A percentile compares a stretch with the other conserved stretches of the same genome.
Evolutionary conservation across 768 basidiomycete genomes (phyloP).

Genomic region (Tulasnella sp.): DNA sequence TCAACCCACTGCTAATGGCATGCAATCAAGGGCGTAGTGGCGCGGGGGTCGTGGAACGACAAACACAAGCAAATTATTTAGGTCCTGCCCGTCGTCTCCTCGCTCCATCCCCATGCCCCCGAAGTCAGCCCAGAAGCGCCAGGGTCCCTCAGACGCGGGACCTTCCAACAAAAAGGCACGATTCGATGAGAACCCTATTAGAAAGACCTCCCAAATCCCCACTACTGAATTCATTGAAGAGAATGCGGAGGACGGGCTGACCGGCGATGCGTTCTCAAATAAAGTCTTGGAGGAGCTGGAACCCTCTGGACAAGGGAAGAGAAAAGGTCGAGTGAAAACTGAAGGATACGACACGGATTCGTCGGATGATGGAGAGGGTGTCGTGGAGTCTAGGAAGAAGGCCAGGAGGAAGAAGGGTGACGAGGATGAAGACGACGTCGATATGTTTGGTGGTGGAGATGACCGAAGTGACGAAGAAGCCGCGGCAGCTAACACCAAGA

Average conservation of each 20-base stretch:
- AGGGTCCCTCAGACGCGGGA: neutral
- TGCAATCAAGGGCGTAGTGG: too few relatives aligned
- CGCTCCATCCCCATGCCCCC: neutral
- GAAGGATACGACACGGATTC: conserved; percentile 94
- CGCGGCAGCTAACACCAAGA: conserved; percentile 43
- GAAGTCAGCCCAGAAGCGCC: conserved; percentile 1
- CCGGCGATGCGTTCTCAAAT: conserved; percentile 15
- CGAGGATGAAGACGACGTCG: conserved; percentile 54
- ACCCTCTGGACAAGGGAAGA: conserved; percentile 47
- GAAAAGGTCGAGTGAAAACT: conserved; percentile 71
- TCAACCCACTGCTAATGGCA: too few relatives aligned
- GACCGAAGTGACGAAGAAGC: conserved; percentile 40
- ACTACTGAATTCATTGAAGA: neutral
- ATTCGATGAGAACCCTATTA: conserved; percentile 4
- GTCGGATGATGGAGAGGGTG: conserved; percentile 91
- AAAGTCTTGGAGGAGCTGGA: conserved; percentile 28
- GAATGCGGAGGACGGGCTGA: neutral
- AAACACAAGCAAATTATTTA: neutral
- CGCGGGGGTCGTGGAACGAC: neutral
- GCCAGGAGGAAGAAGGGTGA: conserved; percentile 43
- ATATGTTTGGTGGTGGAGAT: conserved; percentile 76
- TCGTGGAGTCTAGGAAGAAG: conserved; percentile 70
- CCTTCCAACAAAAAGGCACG: conserved; percentile 16
- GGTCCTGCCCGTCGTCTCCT: neutral
- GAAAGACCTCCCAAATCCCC: neutral